Evolutionary conservation across 2,329 filamentous ascomycete genomes (phyloP).

Genomic region (Phialemonium atrogriseum): DNA sequence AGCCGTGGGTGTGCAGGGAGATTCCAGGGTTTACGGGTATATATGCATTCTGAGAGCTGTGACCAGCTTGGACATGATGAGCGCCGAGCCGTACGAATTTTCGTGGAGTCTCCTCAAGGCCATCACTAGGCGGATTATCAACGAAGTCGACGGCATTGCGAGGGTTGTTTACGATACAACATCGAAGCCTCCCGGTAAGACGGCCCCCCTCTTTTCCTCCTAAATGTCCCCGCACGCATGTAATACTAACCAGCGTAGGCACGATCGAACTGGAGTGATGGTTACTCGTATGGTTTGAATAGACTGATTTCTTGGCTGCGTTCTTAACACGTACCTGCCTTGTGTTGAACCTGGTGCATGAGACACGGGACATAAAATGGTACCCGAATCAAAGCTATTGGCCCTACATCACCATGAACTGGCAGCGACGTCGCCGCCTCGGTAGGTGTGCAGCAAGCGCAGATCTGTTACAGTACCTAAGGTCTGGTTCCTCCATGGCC

Average conservation of each 20-base stretch:
- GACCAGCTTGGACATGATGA: constrained; percentile 60
- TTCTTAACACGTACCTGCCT: too few species aligned
- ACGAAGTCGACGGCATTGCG: constrained; percentile 65
- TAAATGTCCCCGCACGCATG: not conserved
- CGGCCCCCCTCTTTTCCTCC: not conserved
- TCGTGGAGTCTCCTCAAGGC: constrained; percentile 55
- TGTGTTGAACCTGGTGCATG: too few species aligned
- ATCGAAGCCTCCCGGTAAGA: constrained; percentile 1
- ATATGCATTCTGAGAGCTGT: constrained; percentile 33
- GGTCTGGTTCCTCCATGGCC: too few species aligned
- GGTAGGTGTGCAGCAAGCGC: too few species aligned
- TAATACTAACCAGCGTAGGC: not conserved
- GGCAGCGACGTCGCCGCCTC: too few species aligned
- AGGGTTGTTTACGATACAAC: constrained; percentile 58
- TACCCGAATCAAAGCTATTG: too few species aligned
- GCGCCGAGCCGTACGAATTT: constrained; percentile 61
- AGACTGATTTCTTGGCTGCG: too few species aligned
- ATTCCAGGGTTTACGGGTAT: constrained; percentile 51
- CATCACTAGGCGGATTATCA: constrained; percentile 62
- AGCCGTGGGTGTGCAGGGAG: constrained; percentile 43
- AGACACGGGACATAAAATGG: too few species aligned
- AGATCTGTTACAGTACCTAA: too few species aligned
- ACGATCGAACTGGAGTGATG: constrained; percentile 1
- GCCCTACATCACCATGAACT: too few species aligned
- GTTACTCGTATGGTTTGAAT: too few species aligned